Percentiles rank a stretch among this genome's conserved stretches.
phyloP scores from a whole-genome alignment of 192 early-diverging fungal species.

The Chytriomyces confervae region DNA sequence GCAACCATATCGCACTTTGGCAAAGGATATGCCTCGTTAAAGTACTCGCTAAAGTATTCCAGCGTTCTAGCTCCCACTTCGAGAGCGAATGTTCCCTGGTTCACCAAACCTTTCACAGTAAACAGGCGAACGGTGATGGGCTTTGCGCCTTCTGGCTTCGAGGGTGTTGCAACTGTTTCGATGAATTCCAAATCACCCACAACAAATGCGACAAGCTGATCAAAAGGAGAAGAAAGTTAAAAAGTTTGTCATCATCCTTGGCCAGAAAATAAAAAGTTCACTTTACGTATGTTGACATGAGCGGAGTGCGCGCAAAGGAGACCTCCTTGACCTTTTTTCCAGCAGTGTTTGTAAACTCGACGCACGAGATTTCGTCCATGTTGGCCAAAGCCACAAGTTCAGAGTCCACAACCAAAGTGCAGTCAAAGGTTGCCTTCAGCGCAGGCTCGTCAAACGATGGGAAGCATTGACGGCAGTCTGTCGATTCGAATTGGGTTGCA shows the following conservation, averaged over 20 bases:
- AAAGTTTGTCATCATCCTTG: neutral
- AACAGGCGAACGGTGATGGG: slow-evolving; percentile 86
- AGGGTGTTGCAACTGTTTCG: slow-evolving; percentile 74
- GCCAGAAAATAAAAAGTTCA: neutral
- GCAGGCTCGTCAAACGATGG: slow-evolving; percentile 98
- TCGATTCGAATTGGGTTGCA: slow-evolving; percentile 94
- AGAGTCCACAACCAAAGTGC: slow-evolving; percentile 79
- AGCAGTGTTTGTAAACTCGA: slow-evolving; percentile 59
- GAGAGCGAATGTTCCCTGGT: slow-evolving; percentile 83
- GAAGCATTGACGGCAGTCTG: slow-evolving; percentile 86
- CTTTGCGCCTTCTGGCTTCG: slow-evolving; percentile 60
- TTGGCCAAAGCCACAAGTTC: slow-evolving; percentile 87
- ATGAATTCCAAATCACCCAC: slow-evolving; percentile 94
- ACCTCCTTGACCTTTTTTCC: slow-evolving; percentile 75
- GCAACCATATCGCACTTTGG: slow-evolving; percentile 79
- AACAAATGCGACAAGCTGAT: slow-evolving; percentile 79
- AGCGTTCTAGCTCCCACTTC: slow-evolving; percentile 75
- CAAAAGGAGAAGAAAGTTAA: slow-evolving; percentile 3
- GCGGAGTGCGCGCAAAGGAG: slow-evolving; percentile 85
- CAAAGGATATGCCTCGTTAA: slow-evolving; percentile 85
- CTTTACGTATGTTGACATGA: slow-evolving; percentile 91
- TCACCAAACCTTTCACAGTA: slow-evolving; percentile 76
- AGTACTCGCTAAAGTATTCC: slow-evolving; percentile 88
- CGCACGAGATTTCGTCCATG: slow-evolving; percentile 79
- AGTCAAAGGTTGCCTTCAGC: slow-evolving; percentile 93